Evolutionary conservation across 2,329 filamentous ascomycete species (phyloP).

Genomic region (Tolypocladium capitatum): DNA sequence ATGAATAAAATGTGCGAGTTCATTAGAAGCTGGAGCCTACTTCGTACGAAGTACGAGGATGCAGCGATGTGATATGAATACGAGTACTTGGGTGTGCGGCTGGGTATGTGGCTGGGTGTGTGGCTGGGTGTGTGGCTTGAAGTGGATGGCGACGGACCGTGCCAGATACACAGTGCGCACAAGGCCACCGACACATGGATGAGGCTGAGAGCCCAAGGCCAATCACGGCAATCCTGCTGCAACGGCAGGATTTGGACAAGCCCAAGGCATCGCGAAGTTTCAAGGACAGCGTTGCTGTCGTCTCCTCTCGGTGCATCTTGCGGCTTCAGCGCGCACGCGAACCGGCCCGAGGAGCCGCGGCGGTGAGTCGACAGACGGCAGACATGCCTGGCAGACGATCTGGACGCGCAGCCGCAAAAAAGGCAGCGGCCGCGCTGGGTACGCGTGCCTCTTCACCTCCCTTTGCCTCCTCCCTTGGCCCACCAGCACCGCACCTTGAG

Average conservation of each 20-base stretch:
- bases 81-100: too few relatives aligned
- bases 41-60: too few relatives aligned
- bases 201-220: neutral
- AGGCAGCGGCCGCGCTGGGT: slow-evolving; percentile 40
- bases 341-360: neutral
- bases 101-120: too few relatives aligned
- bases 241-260: neutral
- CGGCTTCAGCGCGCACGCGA: neutral
- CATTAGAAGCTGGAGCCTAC: too few relatives aligned
- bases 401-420: slow-evolving; percentile 39
- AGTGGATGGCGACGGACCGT: neutral
- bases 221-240: neutral
- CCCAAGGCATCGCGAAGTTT: neutral
- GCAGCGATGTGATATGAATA: too few relatives aligned
- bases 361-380: neutral
- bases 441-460: slow-evolving; percentile 13
- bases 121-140: too few relatives aligned
- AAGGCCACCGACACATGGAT: neutral
- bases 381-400: slow-evolving; percentile 31
- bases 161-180: neutral
- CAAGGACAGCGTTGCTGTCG: neutral
- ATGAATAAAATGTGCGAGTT: neutral
- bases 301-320: neutral
- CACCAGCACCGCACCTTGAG: neutral
- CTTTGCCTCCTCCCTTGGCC: neutral